Percentiles rank a stretch among this genome's conserved stretches.
These are phyloP conservation scores for Viola odorata DNA, from an alignment of 345 rosid species.

Conservation along the genomic window DNA sequence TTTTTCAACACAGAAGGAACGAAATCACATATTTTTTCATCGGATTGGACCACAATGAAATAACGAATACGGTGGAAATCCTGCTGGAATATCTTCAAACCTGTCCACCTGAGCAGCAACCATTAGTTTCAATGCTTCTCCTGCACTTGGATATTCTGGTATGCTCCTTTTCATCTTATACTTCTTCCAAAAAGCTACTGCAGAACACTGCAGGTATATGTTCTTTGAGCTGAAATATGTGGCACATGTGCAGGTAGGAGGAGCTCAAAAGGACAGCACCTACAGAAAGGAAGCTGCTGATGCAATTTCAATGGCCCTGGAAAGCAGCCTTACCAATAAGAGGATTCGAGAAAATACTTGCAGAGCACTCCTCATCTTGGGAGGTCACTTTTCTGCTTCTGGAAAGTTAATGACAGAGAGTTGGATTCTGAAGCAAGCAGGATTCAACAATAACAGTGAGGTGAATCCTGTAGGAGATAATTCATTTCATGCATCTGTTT, in stretches of 20 bases:
- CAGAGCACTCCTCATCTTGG: conserved; percentile 42
- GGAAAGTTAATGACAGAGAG: conserved; percentile 29
- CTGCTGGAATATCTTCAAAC: conserved; percentile 41
- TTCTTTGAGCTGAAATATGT: conserved; percentile 6
- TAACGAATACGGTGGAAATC: conserved; percentile 35
- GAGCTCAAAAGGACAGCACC: conserved; percentile 42
- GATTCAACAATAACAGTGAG: conserved; percentile 16
- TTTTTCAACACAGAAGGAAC: conserved; percentile 33
- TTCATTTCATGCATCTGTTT: not conserved
- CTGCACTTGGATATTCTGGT: conserved; percentile 50
- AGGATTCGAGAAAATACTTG: conserved; percentile 38
- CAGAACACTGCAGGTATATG: not conserved
- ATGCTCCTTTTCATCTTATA: conserved; percentile 1
- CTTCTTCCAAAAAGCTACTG: not conserved
- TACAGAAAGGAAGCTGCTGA: conserved; percentile 52
- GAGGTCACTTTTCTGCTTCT: conserved; percentile 35
- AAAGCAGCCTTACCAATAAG: conserved; percentile 31
- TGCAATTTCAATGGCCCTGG: conserved; percentile 38
- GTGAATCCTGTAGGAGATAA: conserved; percentile 19
- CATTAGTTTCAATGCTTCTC: conserved; percentile 42
- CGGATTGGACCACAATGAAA: conserved; percentile 34
- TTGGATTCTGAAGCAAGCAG: conserved; percentile 48
- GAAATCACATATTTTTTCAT: conserved; percentile 27
- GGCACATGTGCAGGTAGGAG: conserved; percentile 31
- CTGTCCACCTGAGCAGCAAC: conserved; percentile 32